Conservation (phyloP, 495 filamentous ascomycete genomes). For the Rhypophila decipiens region DNA sequence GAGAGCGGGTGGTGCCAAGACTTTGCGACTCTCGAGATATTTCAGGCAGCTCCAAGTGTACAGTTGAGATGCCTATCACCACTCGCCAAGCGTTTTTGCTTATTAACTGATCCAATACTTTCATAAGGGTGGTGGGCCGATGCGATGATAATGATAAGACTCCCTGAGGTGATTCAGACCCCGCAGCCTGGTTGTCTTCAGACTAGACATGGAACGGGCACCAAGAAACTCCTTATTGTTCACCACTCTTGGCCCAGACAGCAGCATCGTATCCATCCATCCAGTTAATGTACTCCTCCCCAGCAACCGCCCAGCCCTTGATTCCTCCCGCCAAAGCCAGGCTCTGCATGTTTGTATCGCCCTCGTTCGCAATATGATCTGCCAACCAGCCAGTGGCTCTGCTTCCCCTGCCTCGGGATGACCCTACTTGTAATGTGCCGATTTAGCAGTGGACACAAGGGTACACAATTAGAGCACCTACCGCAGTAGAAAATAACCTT, state of each 20-base stretch:
- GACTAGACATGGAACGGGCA: no score
- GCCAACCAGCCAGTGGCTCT: constrained; percentile 61
- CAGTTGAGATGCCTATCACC: no score
- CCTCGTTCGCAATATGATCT: constrained; percentile 47
- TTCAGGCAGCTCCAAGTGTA: no score
- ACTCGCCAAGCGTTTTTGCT: no score
- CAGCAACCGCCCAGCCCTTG: constrained; percentile 56
- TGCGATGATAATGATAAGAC: no score
- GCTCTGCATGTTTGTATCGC: constrained; percentile 46
- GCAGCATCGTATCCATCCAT: constrained; percentile 54
- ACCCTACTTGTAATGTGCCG: constrained; percentile 48
- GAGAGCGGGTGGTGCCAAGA: no score
- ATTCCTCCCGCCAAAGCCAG: constrained; percentile 54
- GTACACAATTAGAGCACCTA: constrained; percentile 24
- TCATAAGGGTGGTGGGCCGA: no score
- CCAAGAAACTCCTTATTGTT: no score
- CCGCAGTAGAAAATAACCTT: constrained; percentile 65
- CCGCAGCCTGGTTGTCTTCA: no score
- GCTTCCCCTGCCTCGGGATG: constrained; percentile 55
- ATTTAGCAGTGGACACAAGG: background rate
- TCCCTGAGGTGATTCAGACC: no score
- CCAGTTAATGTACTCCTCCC: constrained; percentile 45
- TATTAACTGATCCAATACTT: no score
- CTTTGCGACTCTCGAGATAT: no score
- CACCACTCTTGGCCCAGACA: constrained; percentile 34